These are phyloP conservation scores for Pseudocercospora fijiensis DNA, from an alignment of 2,329 filamentous ascomycete species.

Conservation along the genomic window DNA sequence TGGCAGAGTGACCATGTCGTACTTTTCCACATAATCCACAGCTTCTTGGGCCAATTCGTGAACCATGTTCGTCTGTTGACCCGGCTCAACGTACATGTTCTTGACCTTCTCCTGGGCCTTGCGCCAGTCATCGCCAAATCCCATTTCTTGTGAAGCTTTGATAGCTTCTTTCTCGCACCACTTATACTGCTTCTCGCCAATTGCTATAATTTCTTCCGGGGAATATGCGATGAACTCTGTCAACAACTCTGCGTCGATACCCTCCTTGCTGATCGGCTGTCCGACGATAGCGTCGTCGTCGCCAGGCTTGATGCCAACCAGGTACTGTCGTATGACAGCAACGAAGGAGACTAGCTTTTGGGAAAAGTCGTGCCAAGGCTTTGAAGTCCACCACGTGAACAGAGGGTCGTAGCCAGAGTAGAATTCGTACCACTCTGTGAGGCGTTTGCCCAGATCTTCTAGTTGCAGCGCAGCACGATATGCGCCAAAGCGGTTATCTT, in stretches of 20 bases:
- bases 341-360: slow-evolving; percentile 41
- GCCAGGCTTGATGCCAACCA: slow-evolving; percentile 49
- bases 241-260: slow-evolving; percentile 53
- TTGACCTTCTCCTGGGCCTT: slow-evolving; percentile 58
- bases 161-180: slow-evolving; percentile 60
- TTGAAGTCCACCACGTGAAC: slow-evolving; percentile 58
- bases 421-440: slow-evolving; percentile 53
- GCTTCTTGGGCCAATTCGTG: slow-evolving; percentile 54
- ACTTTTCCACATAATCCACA: slow-evolving; percentile 52
- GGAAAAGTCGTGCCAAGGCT: slow-evolving; percentile 47
- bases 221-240: slow-evolving; percentile 60
- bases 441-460: slow-evolving; percentile 42
- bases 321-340: slow-evolving; percentile 41
- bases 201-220: slow-evolving; percentile 56
- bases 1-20: slow-evolving; percentile 58
- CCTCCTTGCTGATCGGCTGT: slow-evolving; percentile 56
- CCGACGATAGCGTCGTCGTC: slow-evolving; percentile 56
- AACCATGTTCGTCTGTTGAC: slow-evolving; percentile 55
- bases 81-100: slow-evolving; percentile 54
- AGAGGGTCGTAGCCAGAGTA: slow-evolving; percentile 57
- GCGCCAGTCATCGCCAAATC: slow-evolving; percentile 52
- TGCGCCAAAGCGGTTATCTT: slow-evolving; percentile 44
- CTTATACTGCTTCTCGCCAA: slow-evolving; percentile 53
- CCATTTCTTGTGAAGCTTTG: slow-evolving; percentile 51
- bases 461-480: slow-evolving; percentile 51